phyloP scores from a whole-genome alignment of 495 filamentous ascomycete species.

The Podospora bellae-mahoneyi region DNA sequence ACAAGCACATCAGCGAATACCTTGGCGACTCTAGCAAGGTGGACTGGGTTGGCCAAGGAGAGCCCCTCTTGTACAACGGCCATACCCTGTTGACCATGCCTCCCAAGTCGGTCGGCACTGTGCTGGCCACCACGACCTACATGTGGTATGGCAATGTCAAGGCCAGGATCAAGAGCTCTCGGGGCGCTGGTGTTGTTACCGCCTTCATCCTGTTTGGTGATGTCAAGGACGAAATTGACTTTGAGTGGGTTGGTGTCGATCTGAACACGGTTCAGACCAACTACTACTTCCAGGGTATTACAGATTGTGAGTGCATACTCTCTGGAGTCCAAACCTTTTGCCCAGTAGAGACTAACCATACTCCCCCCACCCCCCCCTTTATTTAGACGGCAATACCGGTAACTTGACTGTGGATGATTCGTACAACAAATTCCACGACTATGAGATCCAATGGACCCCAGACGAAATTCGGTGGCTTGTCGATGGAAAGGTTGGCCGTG shows the following conservation, averaged over 20 bases:
- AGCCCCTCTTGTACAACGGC: slow-evolving; percentile 57
- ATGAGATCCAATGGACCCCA: slow-evolving; percentile 90
- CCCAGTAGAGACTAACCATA: slow-evolving; percentile 24
- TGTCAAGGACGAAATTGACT: slow-evolving; percentile 97
- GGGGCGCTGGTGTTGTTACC: slow-evolving; percentile 83
- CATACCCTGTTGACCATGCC: slow-evolving; percentile 86
- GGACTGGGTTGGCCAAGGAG: slow-evolving; percentile 88
- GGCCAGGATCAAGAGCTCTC: slow-evolving; percentile 79
- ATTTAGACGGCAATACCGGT: slow-evolving; percentile 64
- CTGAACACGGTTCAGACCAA: slow-evolving; percentile 80
- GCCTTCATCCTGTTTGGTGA: slow-evolving; percentile 94
- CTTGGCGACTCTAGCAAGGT: slow-evolving; percentile 72
- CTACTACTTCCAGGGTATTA: slow-evolving; percentile 94
- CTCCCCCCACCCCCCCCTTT: background rate
- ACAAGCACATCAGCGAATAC: slow-evolving; percentile 69
- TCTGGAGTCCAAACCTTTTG: background rate
- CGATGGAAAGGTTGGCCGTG: slow-evolving; percentile 73
- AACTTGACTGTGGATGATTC: slow-evolving; percentile 71
- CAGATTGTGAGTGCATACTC: slow-evolving; percentile 68
- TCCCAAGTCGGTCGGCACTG: slow-evolving; percentile 73
- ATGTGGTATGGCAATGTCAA: slow-evolving; percentile 97
- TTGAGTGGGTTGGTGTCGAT: slow-evolving; percentile 86
- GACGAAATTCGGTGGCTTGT: slow-evolving; percentile 81
- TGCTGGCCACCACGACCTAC: slow-evolving; percentile 82
- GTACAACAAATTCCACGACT: slow-evolving; percentile 77